Base-by-base conservation (phyloP, 345 rosid genomes). In the Arabidopsis arenosa region DNA sequence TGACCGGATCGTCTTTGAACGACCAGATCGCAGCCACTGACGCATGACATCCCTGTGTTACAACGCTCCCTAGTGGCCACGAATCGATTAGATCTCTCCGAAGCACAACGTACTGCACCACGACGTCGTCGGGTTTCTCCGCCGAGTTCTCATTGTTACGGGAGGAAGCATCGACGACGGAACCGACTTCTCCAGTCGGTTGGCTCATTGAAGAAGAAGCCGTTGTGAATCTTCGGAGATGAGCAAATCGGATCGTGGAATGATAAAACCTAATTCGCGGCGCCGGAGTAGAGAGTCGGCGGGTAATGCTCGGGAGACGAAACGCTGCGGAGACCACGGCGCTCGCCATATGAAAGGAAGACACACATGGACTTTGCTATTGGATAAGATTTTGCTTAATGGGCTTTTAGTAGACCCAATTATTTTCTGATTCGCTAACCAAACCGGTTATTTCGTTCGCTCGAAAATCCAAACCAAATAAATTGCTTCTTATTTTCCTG, bases 41-140 rank as follows among this genome's bases (percentile, higher is more conserved):
- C 65, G 99, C 96, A 74, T 95, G 99, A 69, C 97, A 95, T 6
- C 97, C 99, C 76, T 95, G 99, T 0, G 99, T 89, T 4, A 95
- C 90, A 55, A 95, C 85, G 86, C 97, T 95, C 47, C 97, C 99
- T 70, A 84, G 80, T 37, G 97, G 97, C 99, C 99, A 92, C 47
- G 85, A 78, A 69, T 92, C 97, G 35, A 95, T 87, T n/a, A 95
- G 83, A 76, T 95, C 99, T 70, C 97, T 47, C 73, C 97, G 83
- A 26, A 90, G 87, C 73, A 92, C 97, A 69, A 92, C 91, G 59
- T 90, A 92, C 78, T 94, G 97, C 9, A 92, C 86, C 63, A 88
- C 55, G 28, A 95, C 88, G 51, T 86, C 91, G 11, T 78, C 84
- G 17, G 65, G 11, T 18, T 76, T 80, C 74, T 30, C 80, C 15